Percentiles rank a stretch among this genome's conserved stretches.
Conservation (phyloP, 441 rosid species). For the Syzygium syzygioides region DNA sequence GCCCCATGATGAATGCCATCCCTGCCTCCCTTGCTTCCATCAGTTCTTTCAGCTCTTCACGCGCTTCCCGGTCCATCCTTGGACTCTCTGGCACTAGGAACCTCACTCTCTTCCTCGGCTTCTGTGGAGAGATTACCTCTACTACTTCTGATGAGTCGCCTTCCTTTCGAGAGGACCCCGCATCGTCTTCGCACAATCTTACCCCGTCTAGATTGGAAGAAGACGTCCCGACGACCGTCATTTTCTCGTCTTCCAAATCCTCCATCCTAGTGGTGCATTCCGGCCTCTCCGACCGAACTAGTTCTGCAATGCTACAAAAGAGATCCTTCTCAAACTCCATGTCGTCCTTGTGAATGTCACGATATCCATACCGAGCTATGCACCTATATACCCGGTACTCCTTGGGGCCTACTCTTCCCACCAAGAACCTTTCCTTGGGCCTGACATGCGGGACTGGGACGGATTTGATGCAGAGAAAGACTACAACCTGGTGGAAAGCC, state of each 20-base stretch:
- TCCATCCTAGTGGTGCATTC: slow-evolving; percentile 19
- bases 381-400: slow-evolving; percentile 68
- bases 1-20: slow-evolving; percentile 27
- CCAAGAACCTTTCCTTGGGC: slow-evolving; percentile 76
- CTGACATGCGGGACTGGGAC: slow-evolving; percentile 84
- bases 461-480: slow-evolving; percentile 80
- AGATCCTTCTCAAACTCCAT: slow-evolving; percentile 75
- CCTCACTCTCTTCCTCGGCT: slow-evolving; percentile 8
- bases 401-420: slow-evolving; percentile 82
- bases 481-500: slow-evolving; percentile 84
- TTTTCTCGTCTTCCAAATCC: slow-evolving; percentile 27
- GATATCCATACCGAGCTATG: slow-evolving; percentile 87
- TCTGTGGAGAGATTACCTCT: slow-evolving; percentile 23
- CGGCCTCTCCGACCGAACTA: slow-evolving; percentile 53
- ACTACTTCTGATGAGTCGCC: slow-evolving; percentile 24
- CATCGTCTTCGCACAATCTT: slow-evolving; percentile 41
- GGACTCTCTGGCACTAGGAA: slow-evolving; percentile 9
- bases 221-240: slow-evolving; percentile 66
- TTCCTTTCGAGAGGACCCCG: slow-evolving; percentile 11
- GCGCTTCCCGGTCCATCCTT: not conserved
- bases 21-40: slow-evolving; percentile 36
- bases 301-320: slow-evolving; percentile 64
- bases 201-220: slow-evolving; percentile 53
- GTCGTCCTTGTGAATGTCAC: slow-evolving; percentile 69
- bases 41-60: slow-evolving; percentile 14